Conservation (phyloP, 768 basidiomycete genomes). For the Tylopilus balloui region DNA sequence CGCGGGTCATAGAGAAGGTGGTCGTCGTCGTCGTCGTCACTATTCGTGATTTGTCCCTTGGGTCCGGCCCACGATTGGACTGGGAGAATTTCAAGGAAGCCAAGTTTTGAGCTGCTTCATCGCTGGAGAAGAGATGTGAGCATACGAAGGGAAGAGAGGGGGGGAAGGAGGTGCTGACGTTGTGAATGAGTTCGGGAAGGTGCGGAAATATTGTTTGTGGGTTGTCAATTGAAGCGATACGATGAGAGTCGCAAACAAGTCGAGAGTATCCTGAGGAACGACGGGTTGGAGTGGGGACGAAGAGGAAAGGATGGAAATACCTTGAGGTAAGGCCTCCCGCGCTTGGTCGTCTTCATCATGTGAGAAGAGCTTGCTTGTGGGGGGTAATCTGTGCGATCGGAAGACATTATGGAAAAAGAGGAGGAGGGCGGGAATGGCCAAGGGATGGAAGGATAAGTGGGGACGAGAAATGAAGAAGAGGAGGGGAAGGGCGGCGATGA, state of each 20-base stretch:
- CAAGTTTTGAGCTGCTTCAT: conserved; percentile 91
- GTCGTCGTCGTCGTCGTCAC: conserved; percentile 99
- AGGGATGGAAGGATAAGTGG: conserved; percentile 12
- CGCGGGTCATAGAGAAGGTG: conserved; percentile 98
- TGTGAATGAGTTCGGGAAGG: conserved; percentile 90
- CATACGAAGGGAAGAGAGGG: not conserved
- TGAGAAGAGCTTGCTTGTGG: conserved; percentile 71
- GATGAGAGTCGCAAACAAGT: conserved; percentile 94
- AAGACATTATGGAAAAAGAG: conserved; percentile 33
- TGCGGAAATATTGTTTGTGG: conserved; percentile 95
- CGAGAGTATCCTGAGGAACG: conserved; percentile 80
- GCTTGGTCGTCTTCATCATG: conserved; percentile 98
- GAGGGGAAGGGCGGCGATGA: conserved; percentile 26
- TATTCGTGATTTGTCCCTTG: conserved; percentile 94
- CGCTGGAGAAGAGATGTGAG: conserved; percentile 45
- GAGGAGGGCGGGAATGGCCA: conserved; percentile 10
- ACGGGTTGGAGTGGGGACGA: conserved; percentile 4
- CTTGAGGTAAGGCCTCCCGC: conserved; percentile 92
- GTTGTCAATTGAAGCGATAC: conserved; percentile 85
- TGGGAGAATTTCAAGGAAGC: conserved; percentile 98
- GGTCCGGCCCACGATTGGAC: conserved; percentile 97
- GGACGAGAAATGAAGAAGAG: conserved; percentile 28
- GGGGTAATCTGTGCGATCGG: conserved; percentile 37
- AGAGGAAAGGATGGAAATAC: conserved; percentile 35
- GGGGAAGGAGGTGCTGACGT: conserved; percentile 56